These are phyloP conservation scores for Colletotrichum neosansevieriae DNA, from an alignment of 2,329 filamentous ascomycete genomes.

Conservation along the genomic window DNA sequence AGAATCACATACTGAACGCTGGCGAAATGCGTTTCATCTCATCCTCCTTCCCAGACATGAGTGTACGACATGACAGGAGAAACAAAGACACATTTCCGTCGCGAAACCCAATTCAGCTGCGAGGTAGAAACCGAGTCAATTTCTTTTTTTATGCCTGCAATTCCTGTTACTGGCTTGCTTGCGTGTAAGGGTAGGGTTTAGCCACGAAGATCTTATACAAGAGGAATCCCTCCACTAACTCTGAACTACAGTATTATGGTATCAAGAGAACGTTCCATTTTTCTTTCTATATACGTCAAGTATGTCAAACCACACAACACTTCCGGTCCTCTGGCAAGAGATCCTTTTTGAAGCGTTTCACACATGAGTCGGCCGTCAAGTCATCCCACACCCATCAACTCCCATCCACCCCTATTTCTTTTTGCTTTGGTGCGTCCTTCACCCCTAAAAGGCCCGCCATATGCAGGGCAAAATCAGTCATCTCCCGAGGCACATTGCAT, in stretches of 20 bases:
- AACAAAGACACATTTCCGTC: conserved; percentile 27
- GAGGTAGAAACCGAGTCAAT: conserved; percentile 26
- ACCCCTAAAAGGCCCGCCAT: background rate
- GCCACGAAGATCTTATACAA: no score
- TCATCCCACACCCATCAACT: conserved; percentile 25
- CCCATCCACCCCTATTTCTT: background rate
- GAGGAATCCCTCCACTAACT: background rate
- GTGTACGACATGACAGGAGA: conserved; percentile 26
- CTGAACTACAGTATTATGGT: conserved; percentile 24
- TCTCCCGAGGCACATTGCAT: background rate
- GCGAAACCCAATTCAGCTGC: conserved; percentile 26
- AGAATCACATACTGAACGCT: background rate
- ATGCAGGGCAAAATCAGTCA: background rate
- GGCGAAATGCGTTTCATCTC: conserved; percentile 34
- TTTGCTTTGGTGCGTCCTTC: background rate
- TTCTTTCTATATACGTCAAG: conserved; percentile 1
- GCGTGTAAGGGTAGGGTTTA: no score
- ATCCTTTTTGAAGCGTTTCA: conserved; percentile 25
- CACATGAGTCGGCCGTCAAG: conserved; percentile 35
- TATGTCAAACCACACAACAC: conserved; percentile 2
- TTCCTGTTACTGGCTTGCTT: background rate
- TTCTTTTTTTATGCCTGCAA: conserved; percentile 2
- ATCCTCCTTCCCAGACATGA: conserved; percentile 26
- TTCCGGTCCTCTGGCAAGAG: background rate
- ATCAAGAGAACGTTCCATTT: conserved; percentile 28